phyloP scores from a whole-genome alignment of 192 early-diverging fungal genomes.

The Irineochytrium annulatum region DNA sequence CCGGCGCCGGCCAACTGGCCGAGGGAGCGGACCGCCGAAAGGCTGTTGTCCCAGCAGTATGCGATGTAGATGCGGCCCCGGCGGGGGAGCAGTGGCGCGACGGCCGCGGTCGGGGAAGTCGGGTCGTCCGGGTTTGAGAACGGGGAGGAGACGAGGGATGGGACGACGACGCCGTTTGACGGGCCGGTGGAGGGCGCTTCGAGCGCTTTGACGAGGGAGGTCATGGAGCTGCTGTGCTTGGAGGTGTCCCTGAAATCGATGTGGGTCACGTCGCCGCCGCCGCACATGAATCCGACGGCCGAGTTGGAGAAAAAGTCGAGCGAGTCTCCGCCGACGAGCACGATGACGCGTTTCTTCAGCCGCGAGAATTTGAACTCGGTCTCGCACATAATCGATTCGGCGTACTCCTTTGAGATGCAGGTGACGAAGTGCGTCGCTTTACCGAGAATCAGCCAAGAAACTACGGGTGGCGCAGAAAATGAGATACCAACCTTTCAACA shows the following conservation, averaged over 20 bases:
- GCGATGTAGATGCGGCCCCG: constrained; percentile 1
- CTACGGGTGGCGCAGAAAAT: no score
- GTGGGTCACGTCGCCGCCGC: not conserved
- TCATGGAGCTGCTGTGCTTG: not conserved
- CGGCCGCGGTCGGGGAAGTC: no score
- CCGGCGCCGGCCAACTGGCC: not conserved
- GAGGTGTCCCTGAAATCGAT: constrained; percentile 5
- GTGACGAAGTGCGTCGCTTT: constrained; percentile 3
- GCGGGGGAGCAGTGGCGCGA: not conserved
- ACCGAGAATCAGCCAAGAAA: no score
- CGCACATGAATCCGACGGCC: not conserved
- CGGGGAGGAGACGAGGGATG: no score
- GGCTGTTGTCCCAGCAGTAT: not conserved
- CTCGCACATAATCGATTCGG: not conserved
- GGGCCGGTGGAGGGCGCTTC: no score
- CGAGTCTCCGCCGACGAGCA: not conserved
- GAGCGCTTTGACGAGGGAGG: not conserved
- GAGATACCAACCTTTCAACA: constrained; percentile 6
- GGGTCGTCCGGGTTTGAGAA: no score
- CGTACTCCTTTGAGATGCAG: constrained; percentile 2
- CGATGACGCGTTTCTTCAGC: not conserved
- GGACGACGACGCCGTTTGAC: no score
- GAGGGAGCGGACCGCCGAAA: not conserved
- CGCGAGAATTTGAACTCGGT: constrained; percentile 7
- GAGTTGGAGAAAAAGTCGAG: not conserved